phyloP scores from a whole-genome alignment of 1,139 yeast species.

The Debaryomyces sp. region DNA sequence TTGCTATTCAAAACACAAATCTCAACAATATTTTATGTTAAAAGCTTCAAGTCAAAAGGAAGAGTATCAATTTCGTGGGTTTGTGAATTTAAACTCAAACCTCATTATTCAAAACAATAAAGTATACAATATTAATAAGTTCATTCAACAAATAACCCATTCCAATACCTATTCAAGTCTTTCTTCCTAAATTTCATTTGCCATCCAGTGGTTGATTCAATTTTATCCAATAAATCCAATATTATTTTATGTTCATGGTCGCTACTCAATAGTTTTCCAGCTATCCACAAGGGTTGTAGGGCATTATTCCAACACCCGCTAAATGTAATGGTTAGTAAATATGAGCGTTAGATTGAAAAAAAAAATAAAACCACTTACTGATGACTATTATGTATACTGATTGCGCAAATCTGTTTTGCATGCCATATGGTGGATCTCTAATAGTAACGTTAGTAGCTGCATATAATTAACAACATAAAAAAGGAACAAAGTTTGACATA shows the following conservation, averaged over 20 bases:
- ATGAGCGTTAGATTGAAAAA: background rate
- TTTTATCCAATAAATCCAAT: slow-evolving; percentile 28
- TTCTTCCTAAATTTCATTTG: slow-evolving; percentile 24
- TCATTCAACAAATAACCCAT: slow-evolving; percentile 2
- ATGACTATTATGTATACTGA: slow-evolving; percentile 36
- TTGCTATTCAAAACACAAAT: too few relatives aligned
- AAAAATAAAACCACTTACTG: slow-evolving; percentile 14
- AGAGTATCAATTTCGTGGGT: too few relatives aligned
- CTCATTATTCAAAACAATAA: too few relatives aligned
- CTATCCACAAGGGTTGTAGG: slow-evolving; percentile 42
- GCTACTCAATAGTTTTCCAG: slow-evolving; percentile 41
- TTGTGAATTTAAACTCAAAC: too few relatives aligned
- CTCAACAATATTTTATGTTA: too few relatives aligned
- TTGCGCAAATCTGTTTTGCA: slow-evolving; percentile 41
- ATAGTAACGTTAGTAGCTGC: slow-evolving; percentile 5
- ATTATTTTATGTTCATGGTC: slow-evolving; percentile 37
- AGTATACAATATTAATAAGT: too few relatives aligned
- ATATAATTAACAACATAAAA: background rate
- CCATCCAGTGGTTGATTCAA: slow-evolving; percentile 42
- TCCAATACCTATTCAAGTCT: slow-evolving; percentile 37
- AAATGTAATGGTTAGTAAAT: slow-evolving; percentile 2
- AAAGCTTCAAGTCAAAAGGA: too few relatives aligned
- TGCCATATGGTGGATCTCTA: slow-evolving; percentile 38
- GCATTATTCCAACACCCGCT: slow-evolving; percentile 42
- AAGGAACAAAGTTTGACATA: slow-evolving; percentile 1